A percentile compares a stretch with the other conserved stretches of the same genome.
phyloP scores from a whole-genome alignment of 2,329 filamentous ascomycete species.

The Plenodomus tracheiphilus region DNA sequence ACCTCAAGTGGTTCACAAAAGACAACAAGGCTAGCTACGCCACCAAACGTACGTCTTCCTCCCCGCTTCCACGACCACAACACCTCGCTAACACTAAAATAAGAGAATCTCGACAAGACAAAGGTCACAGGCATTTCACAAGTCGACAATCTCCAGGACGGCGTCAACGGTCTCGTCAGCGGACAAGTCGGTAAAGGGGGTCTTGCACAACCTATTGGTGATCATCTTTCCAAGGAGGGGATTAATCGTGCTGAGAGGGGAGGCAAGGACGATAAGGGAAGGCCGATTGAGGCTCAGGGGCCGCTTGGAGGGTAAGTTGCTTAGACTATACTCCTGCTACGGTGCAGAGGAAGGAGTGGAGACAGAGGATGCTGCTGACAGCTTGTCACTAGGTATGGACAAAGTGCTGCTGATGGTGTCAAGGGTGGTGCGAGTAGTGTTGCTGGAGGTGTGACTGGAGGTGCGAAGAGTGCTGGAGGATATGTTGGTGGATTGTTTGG shows the following conservation, averaged over 20 bases:
- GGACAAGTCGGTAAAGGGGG: conserved; percentile 71
- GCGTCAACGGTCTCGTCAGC: conserved; percentile 63
- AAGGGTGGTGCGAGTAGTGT: conserved; percentile 31
- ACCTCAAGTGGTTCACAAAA: conserved; percentile 72
- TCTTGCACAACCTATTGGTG: conserved; percentile 65
- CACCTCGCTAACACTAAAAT: no score
- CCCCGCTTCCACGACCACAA: neutral
- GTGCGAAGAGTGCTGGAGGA: conserved; percentile 33
- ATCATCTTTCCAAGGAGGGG: conserved; percentile 65
- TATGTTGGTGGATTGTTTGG: conserved; percentile 26
- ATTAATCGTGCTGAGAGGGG: conserved; percentile 66
- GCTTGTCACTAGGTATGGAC: conserved; percentile 20
- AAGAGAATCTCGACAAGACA: conserved; percentile 68
- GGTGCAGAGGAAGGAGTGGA: neutral
- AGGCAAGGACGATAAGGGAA: conserved; percentile 64
- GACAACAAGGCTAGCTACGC: conserved; percentile 77
- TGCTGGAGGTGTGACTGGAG: conserved; percentile 21
- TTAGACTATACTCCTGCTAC: neutral
- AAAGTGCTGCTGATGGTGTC: conserved; percentile 36
- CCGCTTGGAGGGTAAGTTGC: conserved; percentile 30
- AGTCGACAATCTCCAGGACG: conserved; percentile 70
- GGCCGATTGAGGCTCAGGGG: conserved; percentile 46
- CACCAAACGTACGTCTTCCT: conserved; percentile 61
- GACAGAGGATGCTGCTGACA: neutral
- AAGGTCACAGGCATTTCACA: conserved; percentile 70